These are phyloP conservation scores for Pseudohalonectria lignicola DNA, from an alignment of 2,329 filamentous ascomycete genomes.

Conservation along the genomic window DNA sequence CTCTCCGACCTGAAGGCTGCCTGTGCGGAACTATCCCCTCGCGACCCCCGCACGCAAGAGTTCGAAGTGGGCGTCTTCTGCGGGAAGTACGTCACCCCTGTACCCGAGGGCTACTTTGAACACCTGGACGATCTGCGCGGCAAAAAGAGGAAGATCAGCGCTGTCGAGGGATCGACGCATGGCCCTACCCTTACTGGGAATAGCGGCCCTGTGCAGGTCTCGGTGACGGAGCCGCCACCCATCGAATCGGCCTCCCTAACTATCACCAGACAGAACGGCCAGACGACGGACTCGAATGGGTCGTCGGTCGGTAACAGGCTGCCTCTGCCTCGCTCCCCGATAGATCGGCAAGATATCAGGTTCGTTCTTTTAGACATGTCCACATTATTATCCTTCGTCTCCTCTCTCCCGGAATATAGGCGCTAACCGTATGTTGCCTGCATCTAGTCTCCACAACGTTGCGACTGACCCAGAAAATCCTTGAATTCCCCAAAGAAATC, in stretches of 20 bases:
- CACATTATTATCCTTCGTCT: not conserved
- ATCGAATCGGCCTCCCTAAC: not conserved
- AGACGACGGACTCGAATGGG: not conserved
- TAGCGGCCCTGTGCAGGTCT: not conserved
- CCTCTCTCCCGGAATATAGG: too few relatives aligned
- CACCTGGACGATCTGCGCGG: conserved; percentile 64
- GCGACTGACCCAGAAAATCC: conserved; percentile 1
- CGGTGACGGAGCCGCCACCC: not conserved
- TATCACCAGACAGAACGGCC: not conserved
- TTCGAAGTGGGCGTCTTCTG: conserved; percentile 93
- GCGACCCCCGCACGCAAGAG: conserved; percentile 38
- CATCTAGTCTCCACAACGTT: conserved; percentile 4
- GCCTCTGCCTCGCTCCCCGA: not conserved
- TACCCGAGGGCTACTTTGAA: conserved; percentile 72
- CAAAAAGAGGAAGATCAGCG: conserved; percentile 33
- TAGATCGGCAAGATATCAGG: conserved; percentile 7
- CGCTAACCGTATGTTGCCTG: too few relatives aligned
- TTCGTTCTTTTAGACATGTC: not conserved
- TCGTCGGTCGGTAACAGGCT: not conserved
- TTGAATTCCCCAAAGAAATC: too few relatives aligned
- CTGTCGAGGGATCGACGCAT: not conserved
- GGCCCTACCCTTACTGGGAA: not conserved
- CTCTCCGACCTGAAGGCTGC: conserved; percentile 71
- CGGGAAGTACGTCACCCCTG: conserved; percentile 73
- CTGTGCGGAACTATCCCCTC: conserved; percentile 60